These are phyloP conservation scores for Halophytophthora batemanensis DNA, from an alignment of 352 stramenopile species.

Conservation along the genomic window DNA sequence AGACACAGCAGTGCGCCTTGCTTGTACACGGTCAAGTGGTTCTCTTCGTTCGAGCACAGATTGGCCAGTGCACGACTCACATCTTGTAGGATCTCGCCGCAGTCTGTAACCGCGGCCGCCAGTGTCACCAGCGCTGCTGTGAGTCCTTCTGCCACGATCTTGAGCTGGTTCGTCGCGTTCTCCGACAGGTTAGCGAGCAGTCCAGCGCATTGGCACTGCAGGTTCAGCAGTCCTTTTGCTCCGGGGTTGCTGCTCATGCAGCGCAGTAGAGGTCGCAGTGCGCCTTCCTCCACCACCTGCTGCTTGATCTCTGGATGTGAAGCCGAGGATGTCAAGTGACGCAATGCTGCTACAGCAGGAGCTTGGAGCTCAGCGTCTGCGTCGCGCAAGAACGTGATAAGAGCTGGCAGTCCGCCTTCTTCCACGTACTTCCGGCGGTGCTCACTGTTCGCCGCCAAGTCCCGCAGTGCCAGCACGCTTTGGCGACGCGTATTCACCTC, in stretches of 20 bases:
- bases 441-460: slow-evolving; percentile 87
- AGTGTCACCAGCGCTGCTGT: slow-evolving; percentile 84
- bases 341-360: slow-evolving; percentile 86
- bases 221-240: slow-evolving; percentile 80
- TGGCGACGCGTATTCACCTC: slow-evolving; percentile 92
- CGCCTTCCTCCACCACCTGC: slow-evolving; percentile 78
- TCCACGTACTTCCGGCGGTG: slow-evolving; percentile 86
- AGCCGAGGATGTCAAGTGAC: slow-evolving; percentile 81
- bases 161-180: slow-evolving; percentile 86
- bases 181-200: slow-evolving; percentile 94
- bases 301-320: slow-evolving; percentile 82
- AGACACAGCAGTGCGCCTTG: slow-evolving; percentile 91
- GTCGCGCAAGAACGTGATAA: slow-evolving; percentile 89
- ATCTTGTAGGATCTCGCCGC: slow-evolving; percentile 94
- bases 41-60: slow-evolving; percentile 93
- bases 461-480: slow-evolving; percentile 85
- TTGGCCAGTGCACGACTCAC: slow-evolving; percentile 91
- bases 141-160: slow-evolving; percentile 90
- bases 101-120: slow-evolving; percentile 49
- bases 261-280: slow-evolving; percentile 80
- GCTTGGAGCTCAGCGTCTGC: slow-evolving; percentile 88
- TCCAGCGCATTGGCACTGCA: slow-evolving; percentile 92
- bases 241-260: slow-evolving; percentile 70
- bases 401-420: slow-evolving; percentile 80
- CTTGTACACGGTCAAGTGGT: slow-evolving; percentile 91